Conservation (phyloP, 73 alveolate species). For the Paramecium primaurelia region DNA sequence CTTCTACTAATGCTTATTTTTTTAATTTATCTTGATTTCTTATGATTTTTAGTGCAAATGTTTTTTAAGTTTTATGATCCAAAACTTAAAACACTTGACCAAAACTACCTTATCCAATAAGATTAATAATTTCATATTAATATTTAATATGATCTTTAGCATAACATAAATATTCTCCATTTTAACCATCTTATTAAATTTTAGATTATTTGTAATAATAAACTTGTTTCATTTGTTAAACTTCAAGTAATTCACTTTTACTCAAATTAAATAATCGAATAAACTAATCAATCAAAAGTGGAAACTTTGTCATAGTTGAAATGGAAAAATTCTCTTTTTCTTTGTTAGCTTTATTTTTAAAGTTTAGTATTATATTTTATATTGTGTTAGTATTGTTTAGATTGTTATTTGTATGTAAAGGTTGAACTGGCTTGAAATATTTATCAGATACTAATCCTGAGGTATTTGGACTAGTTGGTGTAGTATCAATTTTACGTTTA, state of each 20-base stretch:
- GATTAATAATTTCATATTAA: conserved; percentile 85
- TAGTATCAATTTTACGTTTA: conserved; percentile 18
- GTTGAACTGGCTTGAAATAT: background rate
- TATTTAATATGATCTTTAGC: conserved; percentile 88
- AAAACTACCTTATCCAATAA: conserved; percentile 92
- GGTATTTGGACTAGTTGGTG: background rate
- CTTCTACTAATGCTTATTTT: conserved; percentile 87
- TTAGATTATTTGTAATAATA: conserved; percentile 1
- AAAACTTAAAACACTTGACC: conserved; percentile 92
- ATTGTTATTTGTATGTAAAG: background rate
- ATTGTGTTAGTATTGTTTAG: background rate
- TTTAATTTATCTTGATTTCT: conserved; percentile 89
- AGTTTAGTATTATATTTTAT: background rate
- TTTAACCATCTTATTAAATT: conserved; percentile 36
- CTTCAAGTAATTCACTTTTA: background rate
- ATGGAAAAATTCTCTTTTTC: background rate
- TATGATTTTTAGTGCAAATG: conserved; percentile 86
- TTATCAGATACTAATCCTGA: background rate
- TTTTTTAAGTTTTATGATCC: conserved; percentile 88
- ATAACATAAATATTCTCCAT: conserved; percentile 86
- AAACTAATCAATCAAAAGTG: background rate
- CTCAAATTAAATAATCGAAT: background rate
- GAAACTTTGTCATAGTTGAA: background rate
- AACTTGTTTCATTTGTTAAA: background rate
- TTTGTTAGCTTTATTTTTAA: background rate